These are phyloP conservation scores for Oenanthe sinensis DNA, from an alignment of 129 eudicot genomes.

Conservation along the genomic window DNA sequence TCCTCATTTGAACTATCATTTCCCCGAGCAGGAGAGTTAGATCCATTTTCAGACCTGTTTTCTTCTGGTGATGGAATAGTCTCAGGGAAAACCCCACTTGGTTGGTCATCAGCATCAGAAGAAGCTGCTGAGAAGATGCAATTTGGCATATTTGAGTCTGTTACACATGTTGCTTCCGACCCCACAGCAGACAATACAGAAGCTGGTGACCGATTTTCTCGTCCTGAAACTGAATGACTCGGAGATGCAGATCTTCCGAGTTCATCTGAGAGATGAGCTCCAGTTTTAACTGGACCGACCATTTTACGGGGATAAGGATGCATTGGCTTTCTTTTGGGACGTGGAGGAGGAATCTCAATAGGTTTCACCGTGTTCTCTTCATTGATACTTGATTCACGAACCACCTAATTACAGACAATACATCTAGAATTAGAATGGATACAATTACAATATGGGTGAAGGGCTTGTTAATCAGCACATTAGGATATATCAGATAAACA, in stretches of 20 bases:
- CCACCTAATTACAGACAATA: constrained; percentile 38
- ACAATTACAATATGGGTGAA: neutral
- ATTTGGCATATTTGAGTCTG: constrained; percentile 40
- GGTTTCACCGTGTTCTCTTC: constrained; percentile 50
- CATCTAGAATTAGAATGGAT: neutral
- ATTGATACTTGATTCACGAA: constrained; percentile 57
- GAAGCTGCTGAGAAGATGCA: constrained; percentile 48
- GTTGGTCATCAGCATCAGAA: constrained; percentile 27
- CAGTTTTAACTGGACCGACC: constrained; percentile 26
- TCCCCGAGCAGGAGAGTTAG: constrained; percentile 17
- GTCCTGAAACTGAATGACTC: constrained; percentile 27
- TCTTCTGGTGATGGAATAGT: constrained; percentile 30
- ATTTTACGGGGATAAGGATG: constrained; percentile 94
- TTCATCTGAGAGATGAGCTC: constrained; percentile 15
- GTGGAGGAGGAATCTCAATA: constrained; percentile 93
- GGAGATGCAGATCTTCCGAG: constrained; percentile 37
- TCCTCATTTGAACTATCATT: constrained; percentile 16
- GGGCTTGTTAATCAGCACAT: neutral
- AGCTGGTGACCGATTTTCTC: constrained; percentile 71
- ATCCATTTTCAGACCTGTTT: constrained; percentile 27
- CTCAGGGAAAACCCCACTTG: constrained; percentile 13
- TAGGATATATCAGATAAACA: constrained; percentile 23
- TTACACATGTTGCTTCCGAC: constrained; percentile 37
- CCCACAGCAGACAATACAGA: constrained; percentile 70
- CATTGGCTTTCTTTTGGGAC: constrained; percentile 89